phyloP scores from a whole-genome alignment of 257 asterid genomes.

The Ilex asprella region DNA sequence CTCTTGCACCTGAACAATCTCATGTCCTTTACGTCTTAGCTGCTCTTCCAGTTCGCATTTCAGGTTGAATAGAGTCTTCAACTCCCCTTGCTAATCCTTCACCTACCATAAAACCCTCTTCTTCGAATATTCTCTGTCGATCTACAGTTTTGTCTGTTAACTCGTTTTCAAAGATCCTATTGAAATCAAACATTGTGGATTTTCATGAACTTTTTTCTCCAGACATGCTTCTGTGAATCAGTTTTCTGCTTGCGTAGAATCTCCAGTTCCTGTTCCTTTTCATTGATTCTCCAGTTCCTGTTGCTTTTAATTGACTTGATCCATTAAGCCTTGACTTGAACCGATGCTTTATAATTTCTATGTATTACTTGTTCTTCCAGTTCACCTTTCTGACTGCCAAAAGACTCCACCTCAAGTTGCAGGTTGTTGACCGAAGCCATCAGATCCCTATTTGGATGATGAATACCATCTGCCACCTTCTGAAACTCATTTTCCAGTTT shows the following conservation, averaged over 20 bases:
- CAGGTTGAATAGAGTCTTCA: conserved; percentile 20
- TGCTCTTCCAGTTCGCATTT: conserved; percentile 51
- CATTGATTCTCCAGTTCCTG: conserved; percentile 38
- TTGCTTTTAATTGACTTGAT: conserved; percentile 38
- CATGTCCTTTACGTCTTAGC: conserved; percentile 30
- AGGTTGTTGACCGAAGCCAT: conserved; percentile 30
- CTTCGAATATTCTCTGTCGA: conserved; percentile 26
- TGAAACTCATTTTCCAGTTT: conserved; percentile 19
- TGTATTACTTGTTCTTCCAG: conserved; percentile 43
- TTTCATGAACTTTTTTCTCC: conserved; percentile 43
- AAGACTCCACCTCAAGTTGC: conserved; percentile 48
- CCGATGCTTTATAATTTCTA: conserved; percentile 36
- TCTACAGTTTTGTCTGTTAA: conserved; percentile 35
- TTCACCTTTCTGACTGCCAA: conserved; percentile 36
- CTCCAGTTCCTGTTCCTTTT: conserved; percentile 44
- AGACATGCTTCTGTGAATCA: conserved; percentile 38
- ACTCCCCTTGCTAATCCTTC: conserved; percentile 33
- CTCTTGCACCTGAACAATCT: conserved; percentile 27
- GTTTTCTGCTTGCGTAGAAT: conserved; percentile 35
- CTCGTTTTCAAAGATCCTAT: conserved; percentile 45
- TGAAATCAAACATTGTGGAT: conserved; percentile 31
- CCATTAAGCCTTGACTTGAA: conserved; percentile 38
- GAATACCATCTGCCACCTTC: conserved; percentile 30
- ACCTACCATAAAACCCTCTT: conserved; percentile 27
- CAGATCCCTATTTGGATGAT: conserved; percentile 40